These are phyloP conservation scores for Tricholoma bakamatsutake DNA, from an alignment of 768 basidiomycete species.

Conservation along the genomic window DNA sequence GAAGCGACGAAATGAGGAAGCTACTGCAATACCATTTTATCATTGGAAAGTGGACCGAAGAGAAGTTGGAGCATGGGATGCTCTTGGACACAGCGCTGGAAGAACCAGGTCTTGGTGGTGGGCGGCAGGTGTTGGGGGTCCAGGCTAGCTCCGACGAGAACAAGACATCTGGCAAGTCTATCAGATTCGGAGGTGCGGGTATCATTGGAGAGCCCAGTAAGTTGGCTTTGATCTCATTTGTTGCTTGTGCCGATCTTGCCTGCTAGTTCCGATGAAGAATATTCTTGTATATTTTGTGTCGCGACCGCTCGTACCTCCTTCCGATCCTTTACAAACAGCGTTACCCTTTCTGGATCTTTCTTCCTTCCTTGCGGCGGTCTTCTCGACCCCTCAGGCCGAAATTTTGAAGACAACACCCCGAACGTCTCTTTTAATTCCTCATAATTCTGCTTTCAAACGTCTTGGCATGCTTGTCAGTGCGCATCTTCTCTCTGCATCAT, in stretches of 20 bases:
- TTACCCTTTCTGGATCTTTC: conserved; percentile 83
- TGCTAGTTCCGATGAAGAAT: conserved; percentile 64
- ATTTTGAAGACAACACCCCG: conserved; percentile 56
- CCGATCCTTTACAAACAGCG: conserved; percentile 74
- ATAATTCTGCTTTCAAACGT: conserved; percentile 82
- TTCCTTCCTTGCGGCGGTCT: conserved; percentile 84
- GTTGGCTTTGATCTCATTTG: conserved; percentile 17
- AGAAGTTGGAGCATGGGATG: conserved; percentile 67
- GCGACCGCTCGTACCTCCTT: conserved; percentile 75
- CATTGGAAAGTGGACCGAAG: conserved; percentile 67
- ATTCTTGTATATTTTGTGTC: conserved; percentile 88
- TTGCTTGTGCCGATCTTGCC: conserved; percentile 9
- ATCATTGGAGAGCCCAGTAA: conserved; percentile 73
- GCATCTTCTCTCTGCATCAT: conserved; percentile 75
- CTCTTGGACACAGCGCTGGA: conserved; percentile 75
- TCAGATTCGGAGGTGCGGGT: conserved; percentile 80
- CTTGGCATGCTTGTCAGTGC: conserved; percentile 81
- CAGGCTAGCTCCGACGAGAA: conserved; percentile 51
- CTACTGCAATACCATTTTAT: conserved; percentile 88
- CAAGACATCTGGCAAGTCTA: conserved; percentile 43
- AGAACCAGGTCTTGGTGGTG: conserved; percentile 63
- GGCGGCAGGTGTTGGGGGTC: conserved; percentile 65
- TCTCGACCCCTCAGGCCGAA: conserved; percentile 80
- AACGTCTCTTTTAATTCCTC: conserved; percentile 82
- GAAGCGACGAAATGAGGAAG: conserved; percentile 64